Percentiles rank a stretch among this genome's conserved stretches.
Conservation (phyloP, 164 flowering plant genomes). For the Chimonanthus salicifolius region DNA sequence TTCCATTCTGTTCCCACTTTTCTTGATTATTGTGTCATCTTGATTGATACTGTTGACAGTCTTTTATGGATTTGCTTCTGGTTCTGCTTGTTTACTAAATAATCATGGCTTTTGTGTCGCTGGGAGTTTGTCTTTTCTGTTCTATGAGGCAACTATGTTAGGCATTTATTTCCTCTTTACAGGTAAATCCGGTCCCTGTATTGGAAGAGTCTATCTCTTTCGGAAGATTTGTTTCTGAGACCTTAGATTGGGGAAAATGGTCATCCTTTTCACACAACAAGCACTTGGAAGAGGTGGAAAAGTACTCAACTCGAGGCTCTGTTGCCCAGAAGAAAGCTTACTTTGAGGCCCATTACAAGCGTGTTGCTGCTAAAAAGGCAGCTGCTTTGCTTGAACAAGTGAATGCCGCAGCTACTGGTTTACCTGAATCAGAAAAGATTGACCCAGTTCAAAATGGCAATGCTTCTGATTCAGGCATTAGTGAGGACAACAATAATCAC, state of each 20-base stretch:
- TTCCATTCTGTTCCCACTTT: too few relatives aligned
- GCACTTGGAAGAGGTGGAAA: slow-evolving; percentile 30
- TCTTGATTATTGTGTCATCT: too few relatives aligned
- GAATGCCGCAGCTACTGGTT: slow-evolving; percentile 14
- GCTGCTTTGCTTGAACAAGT: slow-evolving; percentile 41
- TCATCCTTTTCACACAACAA: slow-evolving; percentile 30
- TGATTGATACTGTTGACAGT: background rate
- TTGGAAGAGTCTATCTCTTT: slow-evolving; percentile 36
- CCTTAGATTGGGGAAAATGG: slow-evolving; percentile 35
- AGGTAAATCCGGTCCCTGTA: slow-evolving; percentile 52
- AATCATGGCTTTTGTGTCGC: too few relatives aligned
- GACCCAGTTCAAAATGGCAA: slow-evolving; percentile 7
- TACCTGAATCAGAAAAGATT: slow-evolving; percentile 8
- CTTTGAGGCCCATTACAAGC: slow-evolving; percentile 35
- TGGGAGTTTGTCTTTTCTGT: background rate
- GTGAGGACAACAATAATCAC: background rate
- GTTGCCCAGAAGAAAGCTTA: slow-evolving; percentile 37
- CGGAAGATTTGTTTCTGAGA: slow-evolving; percentile 26
- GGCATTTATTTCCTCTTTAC: slow-evolving; percentile 7
- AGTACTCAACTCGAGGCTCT: slow-evolving; percentile 27
- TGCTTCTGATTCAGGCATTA: slow-evolving; percentile 3
- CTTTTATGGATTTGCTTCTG: background rate
- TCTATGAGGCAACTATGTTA: background rate
- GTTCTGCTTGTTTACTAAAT: too few relatives aligned
- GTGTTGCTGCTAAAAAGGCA: slow-evolving; percentile 49